A percentile compares a stretch with the other conserved stretches of the same genome.
Conservation (phyloP, 106 monocot genomes). For the Alisma plantagoaquatica region DNA sequence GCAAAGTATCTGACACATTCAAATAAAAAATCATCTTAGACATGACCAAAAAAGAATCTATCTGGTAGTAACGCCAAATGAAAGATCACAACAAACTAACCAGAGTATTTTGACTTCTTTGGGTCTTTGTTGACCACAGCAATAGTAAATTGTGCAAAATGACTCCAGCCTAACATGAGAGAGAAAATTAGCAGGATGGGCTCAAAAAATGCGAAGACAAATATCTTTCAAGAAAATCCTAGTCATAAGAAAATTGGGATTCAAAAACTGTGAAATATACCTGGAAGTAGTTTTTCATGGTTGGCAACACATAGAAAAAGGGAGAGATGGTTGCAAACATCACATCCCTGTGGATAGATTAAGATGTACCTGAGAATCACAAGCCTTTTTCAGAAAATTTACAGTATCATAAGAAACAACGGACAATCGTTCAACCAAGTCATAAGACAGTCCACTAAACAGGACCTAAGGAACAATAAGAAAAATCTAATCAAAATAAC, state of each 20-base stretch:
- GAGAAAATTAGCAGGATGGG: too few relatives aligned
- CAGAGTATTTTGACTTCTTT: conserved; percentile 93
- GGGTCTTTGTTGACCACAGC: conserved; percentile 94
- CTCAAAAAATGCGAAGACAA: too few relatives aligned
- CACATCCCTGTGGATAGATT: conserved; percentile 97
- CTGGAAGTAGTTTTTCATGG: conserved; percentile 95
- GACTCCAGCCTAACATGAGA: conserved; percentile 85
- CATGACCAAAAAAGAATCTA: conserved; percentile 5
- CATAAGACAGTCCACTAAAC: too few relatives aligned
- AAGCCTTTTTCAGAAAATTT: too few relatives aligned
- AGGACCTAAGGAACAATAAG: too few relatives aligned
- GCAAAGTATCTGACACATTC: conserved; percentile 96
- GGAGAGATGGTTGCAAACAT: conserved; percentile 92
- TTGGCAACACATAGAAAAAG: conserved; percentile 97
- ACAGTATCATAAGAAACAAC: too few relatives aligned
- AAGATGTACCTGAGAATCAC: conserved; percentile 84
- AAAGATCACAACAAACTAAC: conserved; percentile 24
- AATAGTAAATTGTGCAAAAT: conserved; percentile 95
- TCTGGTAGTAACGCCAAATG: background rate
- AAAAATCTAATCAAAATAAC: too few relatives aligned
- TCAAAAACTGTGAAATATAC: too few relatives aligned
- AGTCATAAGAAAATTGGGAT: too few relatives aligned
- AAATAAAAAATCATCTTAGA: too few relatives aligned
- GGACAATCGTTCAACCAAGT: too few relatives aligned
- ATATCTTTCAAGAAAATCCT: too few relatives aligned